Base-by-base conservation (phyloP, 305 asterid genomes). In the Fraxinus greggii region DNA sequence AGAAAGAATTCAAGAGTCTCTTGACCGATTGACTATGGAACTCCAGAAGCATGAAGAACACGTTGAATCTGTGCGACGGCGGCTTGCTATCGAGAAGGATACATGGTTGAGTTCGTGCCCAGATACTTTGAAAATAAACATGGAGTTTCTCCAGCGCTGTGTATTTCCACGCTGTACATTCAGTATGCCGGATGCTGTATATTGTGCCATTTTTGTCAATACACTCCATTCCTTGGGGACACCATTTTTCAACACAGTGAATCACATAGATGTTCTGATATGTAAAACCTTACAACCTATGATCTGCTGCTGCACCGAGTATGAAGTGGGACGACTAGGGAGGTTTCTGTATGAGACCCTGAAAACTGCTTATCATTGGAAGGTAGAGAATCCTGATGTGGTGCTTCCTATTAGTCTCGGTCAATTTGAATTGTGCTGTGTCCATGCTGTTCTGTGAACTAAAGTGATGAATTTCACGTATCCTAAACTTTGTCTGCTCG, bases 221-320 rank as follows among this genome's bases (percentile, higher is more conserved):
- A 97, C 98, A 28, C 94, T 97, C 76, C 99, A 97, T 88, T 93
- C 99, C 87, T 91, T 97, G 86, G 97, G 98, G 84, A 97, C 99
- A 48, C 99, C 99, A 12, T 97, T 93, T 88, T 97, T 97, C 86
- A 97, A 97, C 89, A 97, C 99, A 4, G 99, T 97, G 84, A 97
- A 97, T 89, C 99, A 97, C 90, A 92, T 97, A 76, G 99, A 97
- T 80, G 98, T 92, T 82, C 89, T 97, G 90, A 97, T 97, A 88
- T 97, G 99, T 87, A 97, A 97, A 90, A 97, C 99, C 59, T 83
- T 97, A 81, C 99, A 97, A 92, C 99, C 99, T 7, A 97, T 94
- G 98, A 97, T 97, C 89, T 97, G 98, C 88, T 94, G 99, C 90
- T 93, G 99, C 93, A 94, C 99, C 4, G 99, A 97, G 93, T 97